Percentiles rank a stretch among this genome's conserved stretches.
phyloP scores from a whole-genome alignment of 306 rosid genomes.

The Dalbergia oliveri region DNA sequence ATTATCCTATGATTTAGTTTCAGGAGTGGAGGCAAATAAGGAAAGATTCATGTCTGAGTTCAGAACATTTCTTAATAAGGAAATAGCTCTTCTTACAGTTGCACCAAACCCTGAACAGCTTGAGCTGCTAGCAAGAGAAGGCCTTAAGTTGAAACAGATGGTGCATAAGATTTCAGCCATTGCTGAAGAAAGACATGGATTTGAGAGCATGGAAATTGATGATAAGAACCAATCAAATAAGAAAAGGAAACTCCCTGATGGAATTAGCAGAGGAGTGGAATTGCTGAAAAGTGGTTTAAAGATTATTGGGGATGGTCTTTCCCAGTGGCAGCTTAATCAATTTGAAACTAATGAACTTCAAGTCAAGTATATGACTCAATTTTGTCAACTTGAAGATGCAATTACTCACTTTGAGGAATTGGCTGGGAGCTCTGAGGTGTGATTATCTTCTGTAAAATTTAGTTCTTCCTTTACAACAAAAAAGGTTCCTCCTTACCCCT shows the following conservation, averaged over 20 bases:
- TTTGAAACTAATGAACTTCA: slow-evolving; percentile 60
- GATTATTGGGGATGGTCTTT: slow-evolving; percentile 73
- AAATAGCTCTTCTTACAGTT: slow-evolving; percentile 64
- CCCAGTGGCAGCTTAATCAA: slow-evolving; percentile 69
- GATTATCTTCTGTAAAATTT: slow-evolving; percentile 34
- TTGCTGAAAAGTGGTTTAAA: slow-evolving; percentile 74
- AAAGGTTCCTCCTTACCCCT: not conserved
- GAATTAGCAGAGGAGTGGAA: slow-evolving; percentile 79
- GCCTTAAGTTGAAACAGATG: slow-evolving; percentile 66
- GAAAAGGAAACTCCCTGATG: slow-evolving; percentile 83
- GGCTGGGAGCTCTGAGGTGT: slow-evolving; percentile 53
- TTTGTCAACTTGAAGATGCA: slow-evolving; percentile 76
- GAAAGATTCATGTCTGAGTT: slow-evolving; percentile 74
- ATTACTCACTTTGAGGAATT: slow-evolving; percentile 69
- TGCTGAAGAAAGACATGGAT: slow-evolving; percentile 45
- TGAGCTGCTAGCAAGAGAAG: slow-evolving; percentile 71
- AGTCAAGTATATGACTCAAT: slow-evolving; percentile 59
- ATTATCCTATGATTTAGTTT: slow-evolving; percentile 72
- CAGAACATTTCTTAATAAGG: slow-evolving; percentile 73
- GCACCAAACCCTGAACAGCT: slow-evolving; percentile 71
- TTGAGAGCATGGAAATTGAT: slow-evolving; percentile 63
- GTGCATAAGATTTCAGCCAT: slow-evolving; percentile 54
- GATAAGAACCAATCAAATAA: slow-evolving; percentile 55
- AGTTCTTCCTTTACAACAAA: not conserved
- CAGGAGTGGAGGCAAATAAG: slow-evolving; percentile 63